A percentile compares a stretch with the other conserved stretches of the same genome.
phyloP scores from a whole-genome alignment of 1,139 yeast genomes.

The Taphrina communis region DNA sequence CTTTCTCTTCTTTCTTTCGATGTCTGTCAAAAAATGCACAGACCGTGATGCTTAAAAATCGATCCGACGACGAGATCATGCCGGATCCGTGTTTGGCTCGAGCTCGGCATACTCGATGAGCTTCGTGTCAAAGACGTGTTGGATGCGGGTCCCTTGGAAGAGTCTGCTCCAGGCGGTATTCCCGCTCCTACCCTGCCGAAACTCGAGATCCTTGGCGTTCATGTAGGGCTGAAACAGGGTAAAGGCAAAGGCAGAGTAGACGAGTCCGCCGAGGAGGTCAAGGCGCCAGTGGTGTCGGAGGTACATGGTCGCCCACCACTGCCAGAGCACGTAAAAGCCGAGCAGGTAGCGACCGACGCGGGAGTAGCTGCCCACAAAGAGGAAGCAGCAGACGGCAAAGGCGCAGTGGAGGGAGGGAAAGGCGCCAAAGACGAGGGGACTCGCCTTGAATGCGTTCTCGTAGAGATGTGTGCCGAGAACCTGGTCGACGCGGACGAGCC shows the following conservation, averaged over 20 bases:
- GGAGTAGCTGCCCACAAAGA: constrained; percentile 56
- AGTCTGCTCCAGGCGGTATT: constrained; percentile 34
- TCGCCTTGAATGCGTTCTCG: constrained; percentile 77
- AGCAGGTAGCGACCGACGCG: constrained; percentile 48
- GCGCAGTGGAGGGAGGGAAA: constrained; percentile 90
- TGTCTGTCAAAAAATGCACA: no score
- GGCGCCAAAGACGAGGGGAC: constrained; percentile 96
- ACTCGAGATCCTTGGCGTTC: constrained; percentile 23
- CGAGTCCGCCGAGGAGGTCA: constrained; percentile 62
- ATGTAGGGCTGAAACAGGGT: constrained; percentile 25
- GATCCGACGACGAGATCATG: background rate
- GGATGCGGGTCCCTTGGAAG: constrained; percentile 32
- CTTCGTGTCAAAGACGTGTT: constrained; percentile 26
- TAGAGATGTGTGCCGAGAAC: constrained; percentile 82
- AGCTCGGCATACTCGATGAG: constrained; percentile 22
- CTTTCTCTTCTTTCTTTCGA: no score
- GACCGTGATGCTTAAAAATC: no score
- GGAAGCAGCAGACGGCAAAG: constrained; percentile 63
- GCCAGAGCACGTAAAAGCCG: constrained; percentile 57
- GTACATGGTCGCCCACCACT: constrained; percentile 79
- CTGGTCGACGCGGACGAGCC: constrained; percentile 83
- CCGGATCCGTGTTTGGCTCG: background rate
- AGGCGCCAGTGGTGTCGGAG: constrained; percentile 74
- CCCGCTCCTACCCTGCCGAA: constrained; percentile 28
- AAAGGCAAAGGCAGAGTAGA: constrained; percentile 59